phyloP scores from a whole-genome alignment of 257 asterid genomes.

The Solanum chiquidenum region DNA sequence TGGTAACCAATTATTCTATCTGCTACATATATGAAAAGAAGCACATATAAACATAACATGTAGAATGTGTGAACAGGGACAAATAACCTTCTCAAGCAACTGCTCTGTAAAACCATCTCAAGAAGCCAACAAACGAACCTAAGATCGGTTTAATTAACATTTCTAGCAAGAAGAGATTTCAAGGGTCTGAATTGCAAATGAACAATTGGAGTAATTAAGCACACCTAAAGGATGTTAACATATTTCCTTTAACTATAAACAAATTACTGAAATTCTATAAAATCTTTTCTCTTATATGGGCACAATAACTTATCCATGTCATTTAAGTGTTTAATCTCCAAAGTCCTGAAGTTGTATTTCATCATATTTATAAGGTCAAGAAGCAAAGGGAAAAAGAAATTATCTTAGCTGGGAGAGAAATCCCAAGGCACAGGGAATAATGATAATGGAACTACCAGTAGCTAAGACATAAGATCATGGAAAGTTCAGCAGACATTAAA shows the following conservation, averaged over 20 bases:
- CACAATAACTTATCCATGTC: not conserved
- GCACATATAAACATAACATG: not conserved
- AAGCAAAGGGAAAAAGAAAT: not conserved
- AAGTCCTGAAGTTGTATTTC: not conserved
- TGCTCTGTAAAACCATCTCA: not conserved
- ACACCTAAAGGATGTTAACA: not conserved
- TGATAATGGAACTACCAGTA: not conserved
- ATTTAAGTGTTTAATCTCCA: not conserved
- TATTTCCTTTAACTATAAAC: not conserved
- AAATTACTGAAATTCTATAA: not conserved
- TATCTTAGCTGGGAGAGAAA: not conserved
- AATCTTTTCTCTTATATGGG: not conserved
- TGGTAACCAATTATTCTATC: not conserved
- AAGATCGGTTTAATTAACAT: not conserved
- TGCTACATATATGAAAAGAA: not conserved
- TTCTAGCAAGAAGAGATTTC: not conserved
- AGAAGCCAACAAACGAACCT: not conserved
- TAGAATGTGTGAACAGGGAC: not conserved
- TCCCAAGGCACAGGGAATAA: not conserved
- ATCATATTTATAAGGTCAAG: not conserved
- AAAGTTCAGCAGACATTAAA: not conserved
- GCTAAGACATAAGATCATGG: not conserved
- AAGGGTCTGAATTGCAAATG: not conserved
- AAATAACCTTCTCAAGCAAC: not conserved
- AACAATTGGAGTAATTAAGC: not conserved